Conservation (phyloP, 2,329 filamentous ascomycete genomes). For the Colletotrichum acutatum region DNA sequence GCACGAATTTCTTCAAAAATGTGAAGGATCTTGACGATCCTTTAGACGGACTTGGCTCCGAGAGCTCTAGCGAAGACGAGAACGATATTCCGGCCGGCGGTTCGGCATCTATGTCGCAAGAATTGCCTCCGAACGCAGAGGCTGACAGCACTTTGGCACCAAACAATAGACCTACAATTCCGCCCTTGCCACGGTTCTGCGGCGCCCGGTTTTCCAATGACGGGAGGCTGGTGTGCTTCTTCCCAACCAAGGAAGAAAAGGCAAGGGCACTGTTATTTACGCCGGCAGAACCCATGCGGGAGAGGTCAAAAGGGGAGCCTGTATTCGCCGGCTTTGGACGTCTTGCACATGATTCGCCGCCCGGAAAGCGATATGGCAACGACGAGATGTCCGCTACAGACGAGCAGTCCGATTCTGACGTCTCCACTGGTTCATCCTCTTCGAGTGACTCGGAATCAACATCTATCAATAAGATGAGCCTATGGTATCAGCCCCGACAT, state of each 20-base stretch:
- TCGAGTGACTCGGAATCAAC: conserved; percentile 72
- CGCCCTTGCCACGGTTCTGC: conserved; percentile 67
- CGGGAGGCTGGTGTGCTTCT: conserved; percentile 74
- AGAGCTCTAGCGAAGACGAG: conserved; percentile 88
- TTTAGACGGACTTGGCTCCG: conserved; percentile 69
- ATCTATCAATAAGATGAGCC: conserved; percentile 67
- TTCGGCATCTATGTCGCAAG: conserved; percentile 71
- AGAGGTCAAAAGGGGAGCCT: conserved; percentile 64
- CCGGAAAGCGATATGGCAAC: conserved; percentile 56
- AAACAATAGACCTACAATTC: conserved; percentile 62
- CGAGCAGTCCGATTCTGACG: conserved; percentile 62
- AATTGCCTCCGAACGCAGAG: conserved; percentile 65
- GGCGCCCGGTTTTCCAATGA: conserved; percentile 71
- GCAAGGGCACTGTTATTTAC: conserved; percentile 61
- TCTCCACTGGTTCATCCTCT: conserved; percentile 58
- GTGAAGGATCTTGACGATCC: conserved; percentile 72
- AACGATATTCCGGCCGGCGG: conserved; percentile 62
- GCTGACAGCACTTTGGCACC: conserved; percentile 64
- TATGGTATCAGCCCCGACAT: conserved; percentile 66
- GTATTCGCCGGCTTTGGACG: conserved; percentile 69
- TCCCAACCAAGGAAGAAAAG: conserved; percentile 74
- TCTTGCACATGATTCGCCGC: conserved; percentile 61
- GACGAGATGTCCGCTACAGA: conserved; percentile 64
- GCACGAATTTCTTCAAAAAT: conserved; percentile 71
- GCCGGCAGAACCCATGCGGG: conserved; percentile 55